phyloP scores from a whole-genome alignment of 495 filamentous ascomycete genomes.

The Lentithecium fluviatile region DNA sequence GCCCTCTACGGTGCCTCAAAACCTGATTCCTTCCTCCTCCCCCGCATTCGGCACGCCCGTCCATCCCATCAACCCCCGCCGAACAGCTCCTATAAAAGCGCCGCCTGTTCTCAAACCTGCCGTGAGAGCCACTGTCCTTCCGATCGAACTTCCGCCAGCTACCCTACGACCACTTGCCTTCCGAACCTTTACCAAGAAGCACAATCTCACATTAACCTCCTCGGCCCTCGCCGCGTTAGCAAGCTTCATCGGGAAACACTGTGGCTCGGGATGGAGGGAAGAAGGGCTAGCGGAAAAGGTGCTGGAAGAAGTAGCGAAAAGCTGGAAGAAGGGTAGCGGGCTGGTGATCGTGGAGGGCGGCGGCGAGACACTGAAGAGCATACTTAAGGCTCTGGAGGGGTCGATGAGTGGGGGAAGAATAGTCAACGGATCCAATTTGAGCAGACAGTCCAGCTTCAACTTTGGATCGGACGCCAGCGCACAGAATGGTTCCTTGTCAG shows the following conservation, averaged over 20 bases:
- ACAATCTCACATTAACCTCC: conserved; percentile 90
- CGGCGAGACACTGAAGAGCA: conserved; percentile 67
- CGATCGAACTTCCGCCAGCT: conserved; percentile 81
- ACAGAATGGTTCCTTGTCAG: conserved; percentile 45
- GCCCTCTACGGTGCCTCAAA: conserved; percentile 33
- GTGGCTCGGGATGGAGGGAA: conserved; percentile 94
- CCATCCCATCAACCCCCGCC: conserved; percentile 62
- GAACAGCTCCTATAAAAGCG: conserved; percentile 49
- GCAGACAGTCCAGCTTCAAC: conserved; percentile 60
- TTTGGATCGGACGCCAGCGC: conserved; percentile 32
- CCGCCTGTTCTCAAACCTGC: conserved; percentile 52
- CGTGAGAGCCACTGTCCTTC: conserved; percentile 70
- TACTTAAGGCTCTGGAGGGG: conserved; percentile 76
- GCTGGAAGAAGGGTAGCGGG: conserved; percentile 80
- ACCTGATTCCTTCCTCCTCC: conserved; percentile 79
- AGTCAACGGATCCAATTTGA: conserved; percentile 45
- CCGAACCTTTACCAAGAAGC: conserved; percentile 94
- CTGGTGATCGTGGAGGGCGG: conserved; percentile 86
- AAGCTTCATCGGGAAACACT: conserved; percentile 85
- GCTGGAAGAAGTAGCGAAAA: conserved; percentile 83
- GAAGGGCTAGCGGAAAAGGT: conserved; percentile 90
- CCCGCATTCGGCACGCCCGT: conserved; percentile 83
- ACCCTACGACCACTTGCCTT: conserved; percentile 90
- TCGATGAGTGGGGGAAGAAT: conserved; percentile 81
- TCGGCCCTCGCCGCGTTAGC: conserved; percentile 80